Evolutionary conservation across 306 rosid species (phyloP), one percentile per base, ranked within the genome.

Genomic region (Glycine latifolia): DNA sequence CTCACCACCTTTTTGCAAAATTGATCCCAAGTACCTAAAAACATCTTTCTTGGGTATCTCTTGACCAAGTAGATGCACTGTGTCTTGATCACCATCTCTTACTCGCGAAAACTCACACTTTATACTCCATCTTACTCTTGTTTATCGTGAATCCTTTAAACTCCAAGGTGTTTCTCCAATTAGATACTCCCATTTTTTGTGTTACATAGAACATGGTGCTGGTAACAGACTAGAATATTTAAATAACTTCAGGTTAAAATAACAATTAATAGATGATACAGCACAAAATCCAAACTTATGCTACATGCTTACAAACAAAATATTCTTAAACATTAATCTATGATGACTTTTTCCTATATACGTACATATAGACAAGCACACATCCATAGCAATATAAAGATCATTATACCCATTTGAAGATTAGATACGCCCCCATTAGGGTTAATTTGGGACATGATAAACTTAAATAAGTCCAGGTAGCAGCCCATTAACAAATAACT

Each of bases 401-500:
- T 37, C 52, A 75, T 6, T 52, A 69, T 56, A 46, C 66, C 82
- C 39, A 5, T 16, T 52, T 44, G 12, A 81, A 53, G 76, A 71
- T 52, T 61, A 16, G 48, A 78, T 43, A 48, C 46, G 37, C 76
- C 26, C 72, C 56, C 20, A 31, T 58, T 10, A 56, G 46, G 65
- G 68, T 54, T 62, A 74, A 35, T 76, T 10, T 53, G 53, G 9
- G 56, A 44, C 75, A 70, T 52, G 68, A 8, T 65, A n/a, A 13
- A 44, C 20, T 47, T 7, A 6, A 4, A 48, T 37, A 73, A 67
- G 56, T 50, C 44, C 44, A 41, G 6, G 6, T 41, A 4, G 44
- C 56, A 75, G 68, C 47, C 55, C 68, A 77, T 56, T 79, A 69
- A 43, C 80, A 63, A 76, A 70, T 58, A 69, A n/a, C 73, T 62